phyloP scores from a whole-genome alignment of 2,329 filamentous ascomycete genomes.

The Bipolaris bicolor region DNA sequence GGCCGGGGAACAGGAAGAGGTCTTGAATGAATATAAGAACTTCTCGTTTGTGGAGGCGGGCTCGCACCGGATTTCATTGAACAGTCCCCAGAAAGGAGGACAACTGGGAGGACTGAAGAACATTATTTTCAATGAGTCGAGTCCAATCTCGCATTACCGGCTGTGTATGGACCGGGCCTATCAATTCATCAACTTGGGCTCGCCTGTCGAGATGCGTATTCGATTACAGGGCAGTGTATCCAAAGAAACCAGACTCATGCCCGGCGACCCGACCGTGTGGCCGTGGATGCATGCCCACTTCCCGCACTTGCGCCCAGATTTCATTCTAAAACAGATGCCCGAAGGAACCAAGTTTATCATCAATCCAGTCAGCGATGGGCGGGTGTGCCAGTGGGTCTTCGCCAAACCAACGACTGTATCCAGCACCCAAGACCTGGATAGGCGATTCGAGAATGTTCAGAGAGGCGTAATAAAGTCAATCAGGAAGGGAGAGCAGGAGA shows the following conservation, averaged over 20 bases:
- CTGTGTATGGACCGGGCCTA: constrained; percentile 31
- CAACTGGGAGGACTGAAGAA: constrained; percentile 26
- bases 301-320: constrained; percentile 41
- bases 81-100: constrained; percentile 1
- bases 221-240: constrained; percentile 6
- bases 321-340: constrained; percentile 41
- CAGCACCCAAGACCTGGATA: constrained; percentile 7
- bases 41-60: constrained; percentile 20
- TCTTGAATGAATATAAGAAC: constrained; percentile 4
- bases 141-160: constrained; percentile 14
- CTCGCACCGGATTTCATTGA: not conserved
- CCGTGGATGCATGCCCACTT: constrained; percentile 35
- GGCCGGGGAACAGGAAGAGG: constrained; percentile 3
- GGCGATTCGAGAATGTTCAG: constrained; percentile 25
- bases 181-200: constrained; percentile 28
- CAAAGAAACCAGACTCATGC: constrained; percentile 13
- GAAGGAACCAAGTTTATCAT: constrained; percentile 25
- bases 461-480: constrained; percentile 15
- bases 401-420: not conserved
- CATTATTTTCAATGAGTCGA: constrained; percentile 23
- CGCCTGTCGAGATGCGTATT: constrained; percentile 33
- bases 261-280: constrained; percentile 11
- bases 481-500: constrained; percentile 8
- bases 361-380: constrained; percentile 32
- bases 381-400: constrained; percentile 35